Percentiles rank a stretch among this genome's conserved stretches.
Evolutionary conservation across 495 filamentous ascomycete genomes (phyloP).

Genomic region (Gamarada debralockiae): DNA sequence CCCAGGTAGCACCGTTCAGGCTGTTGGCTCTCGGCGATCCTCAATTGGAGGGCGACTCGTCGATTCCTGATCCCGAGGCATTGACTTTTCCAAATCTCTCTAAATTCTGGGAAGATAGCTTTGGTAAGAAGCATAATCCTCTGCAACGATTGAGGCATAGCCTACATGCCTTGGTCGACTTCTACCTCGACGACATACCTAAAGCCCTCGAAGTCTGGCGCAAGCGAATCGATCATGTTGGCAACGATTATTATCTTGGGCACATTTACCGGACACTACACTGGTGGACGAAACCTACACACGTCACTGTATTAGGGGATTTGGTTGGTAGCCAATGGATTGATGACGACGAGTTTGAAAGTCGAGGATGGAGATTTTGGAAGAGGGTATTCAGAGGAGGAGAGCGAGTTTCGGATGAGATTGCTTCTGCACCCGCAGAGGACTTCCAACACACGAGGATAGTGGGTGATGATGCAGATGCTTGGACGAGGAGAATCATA

Average conservation of each 20-base stretch:
- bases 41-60: slow-evolving; percentile 90
- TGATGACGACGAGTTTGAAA: slow-evolving; percentile 73
- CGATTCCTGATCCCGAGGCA: slow-evolving; percentile 59
- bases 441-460: slow-evolving; percentile 48
- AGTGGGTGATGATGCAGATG: slow-evolving; percentile 42
- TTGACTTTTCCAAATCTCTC: slow-evolving; percentile 55
- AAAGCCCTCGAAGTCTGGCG: slow-evolving; percentile 54
- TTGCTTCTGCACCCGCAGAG: slow-evolving; percentile 39
- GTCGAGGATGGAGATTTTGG: slow-evolving; percentile 75
- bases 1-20: slow-evolving; percentile 70
- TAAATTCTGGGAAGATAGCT: slow-evolving; percentile 47
- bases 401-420: slow-evolving; percentile 62
- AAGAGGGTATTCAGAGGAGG: slow-evolving; percentile 67
- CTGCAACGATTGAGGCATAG: slow-evolving; percentile 25
- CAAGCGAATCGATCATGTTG: slow-evolving; percentile 82
- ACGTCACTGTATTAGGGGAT: slow-evolving; percentile 87
- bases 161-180: slow-evolving; percentile 46
- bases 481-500: slow-evolving; percentile 75
- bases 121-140: slow-evolving; percentile 21
- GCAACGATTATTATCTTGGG: slow-evolving; percentile 92
- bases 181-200: slow-evolving; percentile 60
- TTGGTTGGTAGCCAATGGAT: slow-evolving; percentile 97
- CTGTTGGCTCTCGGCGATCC: slow-evolving; percentile 91
- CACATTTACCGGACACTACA: slow-evolving; percentile 85
- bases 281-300: slow-evolving; percentile 80